These are phyloP conservation scores for Ophiostoma sp. DNA, from an alignment of 2,329 filamentous ascomycete species.

Conservation along the genomic window DNA sequence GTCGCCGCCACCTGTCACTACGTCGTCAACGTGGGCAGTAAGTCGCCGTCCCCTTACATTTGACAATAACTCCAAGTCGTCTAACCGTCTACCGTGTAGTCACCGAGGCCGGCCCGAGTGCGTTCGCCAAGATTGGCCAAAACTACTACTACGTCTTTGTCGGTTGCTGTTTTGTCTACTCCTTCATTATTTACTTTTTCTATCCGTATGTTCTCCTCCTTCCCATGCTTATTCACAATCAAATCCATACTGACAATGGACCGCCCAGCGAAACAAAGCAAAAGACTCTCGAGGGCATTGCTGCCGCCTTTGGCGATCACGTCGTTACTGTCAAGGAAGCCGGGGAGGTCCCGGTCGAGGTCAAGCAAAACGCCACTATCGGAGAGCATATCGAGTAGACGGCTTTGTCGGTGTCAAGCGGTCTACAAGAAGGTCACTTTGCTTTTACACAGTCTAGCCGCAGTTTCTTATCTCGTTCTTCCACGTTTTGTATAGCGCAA, in stretches of 20 bases:
- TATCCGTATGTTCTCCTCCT: slow-evolving; percentile 42
- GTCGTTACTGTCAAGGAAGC: slow-evolving; percentile 37
- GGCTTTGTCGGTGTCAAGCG: too few relatives aligned
- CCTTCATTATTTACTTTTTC: slow-evolving; percentile 53
- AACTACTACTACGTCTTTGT: slow-evolving; percentile 64
- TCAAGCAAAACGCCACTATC: neutral
- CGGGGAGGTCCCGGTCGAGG: neutral
- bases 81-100: slow-evolving; percentile 31
- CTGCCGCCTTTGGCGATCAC: slow-evolving; percentile 49
- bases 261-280: slow-evolving; percentile 46
- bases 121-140: slow-evolving; percentile 57
- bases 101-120: slow-evolving; percentile 56
- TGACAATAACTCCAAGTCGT: too few relatives aligned
- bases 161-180: slow-evolving; percentile 52
- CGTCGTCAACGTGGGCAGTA: slow-evolving; percentile 52
- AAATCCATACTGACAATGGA: neutral
- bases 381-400: too few relatives aligned
- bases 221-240: neutral
- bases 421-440: too few relatives aligned
- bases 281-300: slow-evolving; percentile 51
- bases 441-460: too few relatives aligned
- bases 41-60: neutral
- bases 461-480: too few relatives aligned
- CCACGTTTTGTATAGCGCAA: too few relatives aligned
- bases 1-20: slow-evolving; percentile 54